Evolutionary conservation across 169 alveolate species (phyloP).

Genomic region (Eimeria necatrix): DNA sequence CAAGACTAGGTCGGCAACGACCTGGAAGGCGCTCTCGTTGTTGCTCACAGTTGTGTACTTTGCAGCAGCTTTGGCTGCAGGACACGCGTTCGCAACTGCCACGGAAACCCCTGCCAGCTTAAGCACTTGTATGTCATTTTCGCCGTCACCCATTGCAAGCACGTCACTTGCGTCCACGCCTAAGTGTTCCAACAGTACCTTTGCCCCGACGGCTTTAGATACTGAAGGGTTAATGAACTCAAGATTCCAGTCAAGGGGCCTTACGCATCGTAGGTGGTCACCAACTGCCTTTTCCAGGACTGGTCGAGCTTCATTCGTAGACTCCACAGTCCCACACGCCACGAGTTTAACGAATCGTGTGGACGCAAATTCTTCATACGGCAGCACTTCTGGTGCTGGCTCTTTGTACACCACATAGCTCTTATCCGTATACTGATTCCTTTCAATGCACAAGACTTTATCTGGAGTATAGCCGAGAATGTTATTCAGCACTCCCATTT

Average conservation of each 20-base stretch:
- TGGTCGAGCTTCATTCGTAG: slow-evolving; percentile 79
- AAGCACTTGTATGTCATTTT: slow-evolving; percentile 89
- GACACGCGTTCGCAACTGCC: slow-evolving; percentile 86
- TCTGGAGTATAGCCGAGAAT: slow-evolving; percentile 80
- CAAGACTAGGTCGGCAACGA: slow-evolving; percentile 47
- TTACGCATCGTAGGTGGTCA: slow-evolving; percentile 83
- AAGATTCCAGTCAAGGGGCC: slow-evolving; percentile 84
- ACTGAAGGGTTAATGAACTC: slow-evolving; percentile 85
- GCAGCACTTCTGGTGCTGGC: slow-evolving; percentile 59
- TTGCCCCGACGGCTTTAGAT: slow-evolving; percentile 87
- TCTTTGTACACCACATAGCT: slow-evolving; percentile 71
- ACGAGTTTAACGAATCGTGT: slow-evolving; percentile 79
- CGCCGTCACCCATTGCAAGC: slow-evolving; percentile 90
- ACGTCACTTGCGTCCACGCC: slow-evolving; percentile 83
- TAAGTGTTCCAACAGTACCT: slow-evolving; percentile 83
- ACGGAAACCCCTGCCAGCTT: slow-evolving; percentile 84
- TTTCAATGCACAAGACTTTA: slow-evolving; percentile 71
- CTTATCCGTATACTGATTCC: slow-evolving; percentile 78
- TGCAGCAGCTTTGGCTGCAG: slow-evolving; percentile 86
- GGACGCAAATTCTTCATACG: slow-evolving; percentile 6
- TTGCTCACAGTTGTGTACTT: slow-evolving; percentile 52
- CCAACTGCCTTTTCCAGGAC: slow-evolving; percentile 82
- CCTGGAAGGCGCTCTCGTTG: slow-evolving; percentile 65
- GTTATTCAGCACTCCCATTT: slow-evolving; percentile 73
- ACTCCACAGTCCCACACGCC: slow-evolving; percentile 81